Conservation (phyloP, 805 yeast genomes). For the Saccharomycopsis olivae region DNA sequence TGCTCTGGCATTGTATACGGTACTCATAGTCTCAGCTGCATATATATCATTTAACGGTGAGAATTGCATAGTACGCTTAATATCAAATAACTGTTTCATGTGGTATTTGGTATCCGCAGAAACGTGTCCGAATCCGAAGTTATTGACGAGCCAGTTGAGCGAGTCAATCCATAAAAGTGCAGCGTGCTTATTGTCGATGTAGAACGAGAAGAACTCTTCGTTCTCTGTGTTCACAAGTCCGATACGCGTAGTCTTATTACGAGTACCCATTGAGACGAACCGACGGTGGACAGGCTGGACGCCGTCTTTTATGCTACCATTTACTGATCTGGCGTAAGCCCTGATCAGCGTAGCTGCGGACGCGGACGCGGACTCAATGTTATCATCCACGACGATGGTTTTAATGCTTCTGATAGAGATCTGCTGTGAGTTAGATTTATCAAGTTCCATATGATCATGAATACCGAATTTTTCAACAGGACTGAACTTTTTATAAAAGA, state of each 20-base stretch:
- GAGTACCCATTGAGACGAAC: conserved; percentile 1
- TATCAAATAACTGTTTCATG: conserved; percentile 14
- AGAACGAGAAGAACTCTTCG: conserved; percentile 3
- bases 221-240: neutral
- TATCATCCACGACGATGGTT: neutral
- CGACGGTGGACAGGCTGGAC: neutral
- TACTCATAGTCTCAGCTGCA: neutral
- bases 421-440: conserved; percentile 1
- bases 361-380: neutral
- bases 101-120: conserved; percentile 7
- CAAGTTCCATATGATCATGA: conserved; percentile 2
- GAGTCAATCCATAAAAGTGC: conserved; percentile 11
- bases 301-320: too few relatives aligned
- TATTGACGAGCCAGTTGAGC: conserved; percentile 3
- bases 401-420: conserved; percentile 7
- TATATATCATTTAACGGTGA: conserved; percentile 5
- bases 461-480: neutral
- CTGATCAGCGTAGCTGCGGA: too few relatives aligned
- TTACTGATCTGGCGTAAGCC: neutral
- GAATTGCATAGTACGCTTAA: conserved; percentile 11
- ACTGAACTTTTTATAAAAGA: conserved; percentile 2
- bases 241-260: conserved; percentile 6
- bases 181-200: conserved; percentile 5
- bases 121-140: conserved; percentile 5
- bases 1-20: neutral